Base-by-base conservation (phyloP, 371 early-diverging fungal species). In the Actinomortierella wolfii region DNA sequence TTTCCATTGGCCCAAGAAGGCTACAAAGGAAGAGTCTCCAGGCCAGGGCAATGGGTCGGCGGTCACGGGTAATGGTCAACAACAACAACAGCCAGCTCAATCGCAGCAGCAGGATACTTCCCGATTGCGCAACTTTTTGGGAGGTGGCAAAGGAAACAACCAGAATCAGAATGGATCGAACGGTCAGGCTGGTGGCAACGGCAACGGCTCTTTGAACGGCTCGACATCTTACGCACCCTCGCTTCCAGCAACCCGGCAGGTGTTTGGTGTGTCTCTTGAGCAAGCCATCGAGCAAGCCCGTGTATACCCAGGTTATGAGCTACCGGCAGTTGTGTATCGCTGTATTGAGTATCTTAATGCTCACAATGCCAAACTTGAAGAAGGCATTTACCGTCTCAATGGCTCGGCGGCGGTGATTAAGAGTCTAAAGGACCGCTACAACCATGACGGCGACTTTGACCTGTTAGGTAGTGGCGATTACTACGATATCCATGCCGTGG, bases 271-370 rank as follows among this genome's bases (percentile, higher is more conserved):
- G 8, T 76, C 89, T 1, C 76, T 93, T 48, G 88, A 91, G 63
- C 78, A 79, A 18, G 91, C 89, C 0, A 85, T 90, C 17, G 77
- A 78, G 20, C 68, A 83, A 21, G 84, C 89, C 2, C 78, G 80
- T 29, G 77, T 90, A 17, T 83, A 84, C 28, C 93, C 92, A 26
- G 83, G 84, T 15, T 89, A 90, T 59, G 87, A 90, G 26, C 76
- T 97, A 9, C 98, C 98, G 4, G 89, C 96, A 0, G 90, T 97
- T 26, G 91, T 96, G 3, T 94, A 91, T 75, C 87, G 98, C 4
- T 95, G 97, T 60, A 94, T 98, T 56, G 97, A 98, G 77, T 98
- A 91, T 59, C 76, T 98, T 48, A 97, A 98, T 59, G 84, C 86
- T 1, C 92, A 89, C 65, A 81, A 88, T 51, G 89, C 91, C 17